Evolutionary conservation across 805 yeast genomes (phyloP), one percentile per base, ranked within the genome.

Genomic region (Ogataea haglerorum): DNA sequence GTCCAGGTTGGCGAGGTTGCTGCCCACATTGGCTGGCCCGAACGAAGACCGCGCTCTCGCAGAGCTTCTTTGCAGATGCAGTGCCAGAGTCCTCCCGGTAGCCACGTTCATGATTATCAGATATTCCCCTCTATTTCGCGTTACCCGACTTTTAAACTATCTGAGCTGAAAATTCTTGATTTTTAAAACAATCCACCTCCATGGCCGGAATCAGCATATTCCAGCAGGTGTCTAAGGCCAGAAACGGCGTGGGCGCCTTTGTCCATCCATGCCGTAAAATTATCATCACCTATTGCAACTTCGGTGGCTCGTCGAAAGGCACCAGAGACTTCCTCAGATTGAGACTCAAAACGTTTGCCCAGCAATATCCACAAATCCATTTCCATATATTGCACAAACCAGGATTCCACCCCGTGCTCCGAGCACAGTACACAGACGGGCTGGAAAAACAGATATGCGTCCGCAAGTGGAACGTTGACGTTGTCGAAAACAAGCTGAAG

Each of bases 291-390:
- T 93, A 82, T 67, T 89, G 96, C 68, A 89, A 93, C 71, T 84
- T 95, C 82, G 98, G 97, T 30, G 98, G 97, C 16, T 84, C 95
- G 2, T 90, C 98, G 1, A 72, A 72, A 38, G 97, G 97, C 3
- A 75, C 89, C 67, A 71, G 69, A 58, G 80, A 83, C 40, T 78
- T 84, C 45, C 65, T 93, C 30, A 68, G 72, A 30, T 71, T 60
- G 38, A 71, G 75, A 53, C 70, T 77, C 23, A 66, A 74, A 38
- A 47, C 66, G 7, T 64, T 86, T 43, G 93, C 96, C 3, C 49
- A 60, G 15, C 53, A 67, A 34, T 72, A 86, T 57, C 81, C 86
- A 29, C 73, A 76, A 46, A 76, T 89, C 34, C 83, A 84, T 59
- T 84, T 91, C 57, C 80, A 80, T 42, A 75, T 91, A 7, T 57